These are phyloP conservation scores for Globisporangium heterothallicum DNA, from an alignment of 352 stramenopile species.

Conservation along the genomic window DNA sequence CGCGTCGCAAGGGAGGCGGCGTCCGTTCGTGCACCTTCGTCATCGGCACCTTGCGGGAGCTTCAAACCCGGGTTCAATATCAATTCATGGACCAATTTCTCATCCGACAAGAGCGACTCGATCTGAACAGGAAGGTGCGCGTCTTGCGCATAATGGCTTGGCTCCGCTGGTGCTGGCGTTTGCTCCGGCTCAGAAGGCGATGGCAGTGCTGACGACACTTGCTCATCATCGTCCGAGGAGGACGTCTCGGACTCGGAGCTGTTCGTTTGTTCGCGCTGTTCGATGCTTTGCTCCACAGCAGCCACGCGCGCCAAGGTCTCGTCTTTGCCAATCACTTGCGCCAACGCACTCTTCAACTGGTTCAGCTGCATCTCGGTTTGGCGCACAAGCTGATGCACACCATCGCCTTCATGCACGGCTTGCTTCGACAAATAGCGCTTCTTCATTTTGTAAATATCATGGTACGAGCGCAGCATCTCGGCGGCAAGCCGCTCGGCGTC, in stretches of 20 bases:
- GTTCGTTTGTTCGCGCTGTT: conserved; percentile 22
- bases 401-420: conserved; percentile 31
- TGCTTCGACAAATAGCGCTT: conserved; percentile 34
- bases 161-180: background rate
- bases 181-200: background rate
- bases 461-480: conserved; percentile 53
- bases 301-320: conserved; percentile 27
- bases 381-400: conserved; percentile 40
- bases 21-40: conserved; percentile 3
- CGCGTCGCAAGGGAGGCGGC: conserved; percentile 27
- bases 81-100: conserved; percentile 62
- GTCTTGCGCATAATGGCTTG: background rate
- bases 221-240: conserved; percentile 19
- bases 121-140: conserved; percentile 22
- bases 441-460: conserved; percentile 40
- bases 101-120: conserved; percentile 43
- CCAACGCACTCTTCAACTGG: conserved; percentile 49
- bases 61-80: conserved; percentile 68
- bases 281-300: conserved; percentile 25
- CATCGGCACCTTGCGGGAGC: conserved; percentile 12
- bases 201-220: conserved; percentile 14
- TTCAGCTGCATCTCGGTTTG: conserved; percentile 60
- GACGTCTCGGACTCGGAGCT: conserved; percentile 4
- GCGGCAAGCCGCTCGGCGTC: conserved; percentile 47
- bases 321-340: conserved; percentile 46